Percentiles rank a stretch among this genome's conserved stretches.
phyloP scores from a whole-genome alignment of 495 filamentous ascomycete species.

The Halenospora varia region DNA sequence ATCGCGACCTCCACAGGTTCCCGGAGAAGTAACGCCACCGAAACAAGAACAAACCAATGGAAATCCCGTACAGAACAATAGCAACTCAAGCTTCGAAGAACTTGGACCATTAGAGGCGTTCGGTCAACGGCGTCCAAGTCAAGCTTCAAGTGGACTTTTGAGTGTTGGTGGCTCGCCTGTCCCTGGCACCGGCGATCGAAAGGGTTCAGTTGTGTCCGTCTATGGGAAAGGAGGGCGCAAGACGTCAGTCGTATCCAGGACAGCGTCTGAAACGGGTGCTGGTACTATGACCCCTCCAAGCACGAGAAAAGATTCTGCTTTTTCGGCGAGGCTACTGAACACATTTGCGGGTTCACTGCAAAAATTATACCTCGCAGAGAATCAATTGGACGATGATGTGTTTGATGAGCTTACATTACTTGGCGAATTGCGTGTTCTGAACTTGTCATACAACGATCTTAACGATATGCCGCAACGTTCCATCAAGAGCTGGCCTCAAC shows the following conservation, averaged over 20 bases:
- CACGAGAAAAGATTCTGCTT: constrained; percentile 79
- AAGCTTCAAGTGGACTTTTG: constrained; percentile 70
- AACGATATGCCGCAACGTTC: constrained; percentile 88
- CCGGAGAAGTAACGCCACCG: constrained; percentile 37
- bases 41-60: constrained; percentile 27
- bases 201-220: constrained; percentile 76
- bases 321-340: constrained; percentile 66
- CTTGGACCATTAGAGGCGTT: constrained; percentile 64
- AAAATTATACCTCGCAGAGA: constrained; percentile 87
- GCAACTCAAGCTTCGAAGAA: constrained; percentile 72
- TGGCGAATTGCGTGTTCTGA: constrained; percentile 80
- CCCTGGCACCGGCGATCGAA: constrained; percentile 55
- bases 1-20: constrained; percentile 54
- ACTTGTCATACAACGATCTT: constrained; percentile 91
- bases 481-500: constrained; percentile 78
- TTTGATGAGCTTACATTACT: constrained; percentile 86
- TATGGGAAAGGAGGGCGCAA: constrained; percentile 74
- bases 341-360: constrained; percentile 84
- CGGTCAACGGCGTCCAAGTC: constrained; percentile 70
- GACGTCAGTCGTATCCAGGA: constrained; percentile 73
- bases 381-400: constrained; percentile 86
- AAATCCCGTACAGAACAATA: constrained; percentile 51
- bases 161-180: constrained; percentile 70
- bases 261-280: constrained; percentile 33
- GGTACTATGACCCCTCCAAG: constrained; percentile 49